phyloP scores from a whole-genome alignment of 495 filamentous ascomycete species.

The Aspergillus mulundensis region DNA sequence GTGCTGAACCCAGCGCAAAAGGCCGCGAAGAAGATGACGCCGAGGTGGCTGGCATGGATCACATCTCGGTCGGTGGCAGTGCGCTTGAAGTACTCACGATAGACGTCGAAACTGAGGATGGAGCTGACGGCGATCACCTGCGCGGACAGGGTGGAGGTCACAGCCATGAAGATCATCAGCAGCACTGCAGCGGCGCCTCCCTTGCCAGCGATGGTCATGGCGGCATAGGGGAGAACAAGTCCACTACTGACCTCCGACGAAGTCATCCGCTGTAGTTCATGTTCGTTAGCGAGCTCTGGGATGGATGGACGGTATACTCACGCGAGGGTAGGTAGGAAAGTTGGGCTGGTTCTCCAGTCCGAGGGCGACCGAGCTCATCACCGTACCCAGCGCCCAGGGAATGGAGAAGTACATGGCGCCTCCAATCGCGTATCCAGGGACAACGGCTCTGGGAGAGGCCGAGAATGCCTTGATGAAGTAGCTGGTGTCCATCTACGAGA shows the following conservation, averaged over 20 bases:
- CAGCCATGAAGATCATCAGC: conserved; percentile 32
- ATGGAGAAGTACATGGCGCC: conserved; percentile 44
- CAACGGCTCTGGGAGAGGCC: conserved; percentile 31
- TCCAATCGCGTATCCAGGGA: conserved; percentile 43
- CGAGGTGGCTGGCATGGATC: conserved; percentile 21
- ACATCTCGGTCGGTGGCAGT: conserved; percentile 19
- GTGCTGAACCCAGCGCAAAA: conserved; percentile 18
- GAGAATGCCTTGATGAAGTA: conserved; percentile 48
- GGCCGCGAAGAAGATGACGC: conserved; percentile 20
- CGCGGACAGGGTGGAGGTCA: conserved; percentile 24
- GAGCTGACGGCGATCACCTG: conserved; percentile 30
- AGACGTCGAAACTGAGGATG: conserved; percentile 33
- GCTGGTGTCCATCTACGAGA: conserved; percentile 37
- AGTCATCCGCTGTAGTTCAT: conserved; percentile 12
- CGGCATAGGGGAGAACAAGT: conserved; percentile 25
- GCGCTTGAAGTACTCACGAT: conserved; percentile 32
- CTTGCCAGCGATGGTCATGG: conserved; percentile 25
- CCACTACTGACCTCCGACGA: conserved; percentile 21
- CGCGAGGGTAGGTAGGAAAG: conserved; percentile 43
- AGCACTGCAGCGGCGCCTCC: conserved; percentile 27
- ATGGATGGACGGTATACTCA: conserved; percentile 17
- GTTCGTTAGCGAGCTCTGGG: background rate
- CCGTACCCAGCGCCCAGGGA: conserved; percentile 41
- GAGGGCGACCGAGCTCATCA: conserved; percentile 37
- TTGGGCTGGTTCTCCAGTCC: conserved; percentile 37